A percentile compares a stretch with the other conserved stretches of the same genome.
phyloP scores from a whole-genome alignment of 73 alveolate species.

The Paramecium primaurelia region DNA sequence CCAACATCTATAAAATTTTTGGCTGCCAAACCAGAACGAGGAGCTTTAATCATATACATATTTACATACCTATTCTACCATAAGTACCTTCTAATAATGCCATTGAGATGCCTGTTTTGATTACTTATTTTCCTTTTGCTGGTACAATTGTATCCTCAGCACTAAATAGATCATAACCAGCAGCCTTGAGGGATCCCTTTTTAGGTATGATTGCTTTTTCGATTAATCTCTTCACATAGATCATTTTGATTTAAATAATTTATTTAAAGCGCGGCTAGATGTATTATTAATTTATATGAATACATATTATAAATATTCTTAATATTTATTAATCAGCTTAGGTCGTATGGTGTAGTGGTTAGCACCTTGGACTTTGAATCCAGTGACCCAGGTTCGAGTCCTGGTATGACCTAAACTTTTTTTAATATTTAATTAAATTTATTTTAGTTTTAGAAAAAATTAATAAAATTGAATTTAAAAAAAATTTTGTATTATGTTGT shows the following conservation, averaged over 20 bases:
- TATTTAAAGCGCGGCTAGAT: slow-evolving; percentile 4
- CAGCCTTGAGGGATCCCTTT: slow-evolving; percentile 78
- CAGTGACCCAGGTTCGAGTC: slow-evolving; percentile 84
- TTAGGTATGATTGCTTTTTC: slow-evolving; percentile 74
- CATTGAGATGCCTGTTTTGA: slow-evolving; percentile 83
- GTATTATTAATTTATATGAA: background rate
- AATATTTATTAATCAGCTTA: background rate
- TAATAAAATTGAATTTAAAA: too few relatives aligned
- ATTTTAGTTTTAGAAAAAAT: background rate
- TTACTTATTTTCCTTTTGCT: slow-evolving; percentile 72
- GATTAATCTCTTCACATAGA: slow-evolving; percentile 67
- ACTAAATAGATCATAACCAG: slow-evolving; percentile 84
- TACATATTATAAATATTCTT: background rate
- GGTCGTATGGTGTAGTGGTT: slow-evolving; percentile 85
- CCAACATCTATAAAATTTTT: slow-evolving; percentile 90
- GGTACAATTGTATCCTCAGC: slow-evolving; percentile 67
- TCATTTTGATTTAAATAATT: background rate
- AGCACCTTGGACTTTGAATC: slow-evolving; percentile 86
- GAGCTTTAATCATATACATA: slow-evolving; percentile 67
- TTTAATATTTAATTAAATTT: background rate
- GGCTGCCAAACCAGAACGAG: slow-evolving; percentile 89
- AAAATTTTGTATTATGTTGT: background rate
- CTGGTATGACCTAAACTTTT: slow-evolving; percentile 75
- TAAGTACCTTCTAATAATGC: slow-evolving; percentile 77
- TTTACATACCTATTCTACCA: slow-evolving; percentile 69